phyloP scores from a whole-genome alignment of 2,329 filamentous ascomycete genomes.

The Fusarium temperatum region DNA sequence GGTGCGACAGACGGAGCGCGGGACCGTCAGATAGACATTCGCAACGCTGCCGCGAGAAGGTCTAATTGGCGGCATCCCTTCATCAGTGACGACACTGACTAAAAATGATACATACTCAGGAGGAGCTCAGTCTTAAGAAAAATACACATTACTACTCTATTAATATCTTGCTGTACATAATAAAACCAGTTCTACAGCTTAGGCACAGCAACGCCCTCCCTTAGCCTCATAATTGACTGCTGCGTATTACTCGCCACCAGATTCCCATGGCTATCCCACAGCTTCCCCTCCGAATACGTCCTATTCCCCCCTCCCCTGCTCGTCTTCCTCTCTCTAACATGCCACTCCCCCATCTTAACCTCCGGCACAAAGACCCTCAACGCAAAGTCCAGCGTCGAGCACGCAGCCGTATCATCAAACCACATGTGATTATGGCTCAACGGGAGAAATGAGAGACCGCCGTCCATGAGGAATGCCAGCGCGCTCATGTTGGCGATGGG shows the following conservation, averaged over 20 bases:
- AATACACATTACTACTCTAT: background rate
- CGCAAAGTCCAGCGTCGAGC: slow-evolving; percentile 60
- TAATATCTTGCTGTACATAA: background rate
- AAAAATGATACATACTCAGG: accelerated
- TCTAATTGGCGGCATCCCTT: background rate
- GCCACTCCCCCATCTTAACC: slow-evolving; percentile 53
- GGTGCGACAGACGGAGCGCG: no score
- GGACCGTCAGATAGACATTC: background rate
- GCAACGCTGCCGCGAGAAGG: background rate
- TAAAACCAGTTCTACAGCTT: background rate
- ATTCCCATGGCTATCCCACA: slow-evolving; percentile 56
- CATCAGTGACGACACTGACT: background rate
- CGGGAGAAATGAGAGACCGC: slow-evolving; percentile 54
- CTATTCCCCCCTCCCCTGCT: slow-evolving; percentile 51
- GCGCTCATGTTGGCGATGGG: slow-evolving; percentile 48
- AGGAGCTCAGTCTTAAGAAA: background rate
- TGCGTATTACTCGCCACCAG: slow-evolving; percentile 60
- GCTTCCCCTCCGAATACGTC: slow-evolving; percentile 54
- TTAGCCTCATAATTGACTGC: slow-evolving; percentile 50
- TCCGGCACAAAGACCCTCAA: slow-evolving; percentile 53
- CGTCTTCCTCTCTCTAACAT: slow-evolving; percentile 53
- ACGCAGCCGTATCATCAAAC: slow-evolving; percentile 55
- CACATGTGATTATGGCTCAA: slow-evolving; percentile 53
- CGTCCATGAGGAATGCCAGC: slow-evolving; percentile 57
- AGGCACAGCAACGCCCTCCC: background rate